These are phyloP conservation scores for Magnusiomyces suaveolens DNA, from an alignment of 1,139 yeast genomes.

Conservation along the genomic window DNA sequence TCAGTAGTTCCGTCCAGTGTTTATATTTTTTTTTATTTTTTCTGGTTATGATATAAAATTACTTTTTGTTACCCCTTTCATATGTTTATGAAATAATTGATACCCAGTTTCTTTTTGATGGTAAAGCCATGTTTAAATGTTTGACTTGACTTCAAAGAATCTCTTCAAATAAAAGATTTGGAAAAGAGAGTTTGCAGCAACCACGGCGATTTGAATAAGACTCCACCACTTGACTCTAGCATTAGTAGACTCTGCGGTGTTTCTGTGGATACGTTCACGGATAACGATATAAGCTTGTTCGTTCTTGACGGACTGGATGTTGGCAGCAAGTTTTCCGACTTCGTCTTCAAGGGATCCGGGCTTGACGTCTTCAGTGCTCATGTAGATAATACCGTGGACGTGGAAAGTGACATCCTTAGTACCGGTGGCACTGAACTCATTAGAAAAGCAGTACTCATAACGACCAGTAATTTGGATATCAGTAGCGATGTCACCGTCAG, in stretches of 20 bases:
- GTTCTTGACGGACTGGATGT: constrained; percentile 79
- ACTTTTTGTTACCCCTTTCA: too few species aligned
- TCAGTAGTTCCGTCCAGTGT: too few species aligned
- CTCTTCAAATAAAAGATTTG: constrained; percentile 90
- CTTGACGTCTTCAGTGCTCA: constrained; percentile 75
- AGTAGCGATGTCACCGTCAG: constrained; percentile 73
- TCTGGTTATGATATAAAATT: too few species aligned
- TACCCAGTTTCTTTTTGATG: too few species aligned
- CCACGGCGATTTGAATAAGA: constrained; percentile 77
- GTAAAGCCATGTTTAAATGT: too few species aligned
- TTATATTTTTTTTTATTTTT: too few species aligned
- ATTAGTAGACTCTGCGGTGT: constrained; percentile 95
- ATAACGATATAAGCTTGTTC: constrained; percentile 84
- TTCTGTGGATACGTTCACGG: constrained; percentile 95
- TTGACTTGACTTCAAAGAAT: constrained; percentile 89
- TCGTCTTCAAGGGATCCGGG: constrained; percentile 80
- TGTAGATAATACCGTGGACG: constrained; percentile 84
- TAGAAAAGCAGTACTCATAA: constrained; percentile 83
- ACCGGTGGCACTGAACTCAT: constrained; percentile 61
- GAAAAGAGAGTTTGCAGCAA: constrained; percentile 76
- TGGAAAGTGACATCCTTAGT: constrained; percentile 92
- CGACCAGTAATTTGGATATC: constrained; percentile 62
- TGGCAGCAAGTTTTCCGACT: constrained; percentile 62
- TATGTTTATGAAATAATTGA: too few species aligned
- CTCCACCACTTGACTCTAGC: constrained; percentile 98